Conservation (phyloP, 2,329 filamentous ascomycete genomes). For the Aureobasidium sp. region DNA sequence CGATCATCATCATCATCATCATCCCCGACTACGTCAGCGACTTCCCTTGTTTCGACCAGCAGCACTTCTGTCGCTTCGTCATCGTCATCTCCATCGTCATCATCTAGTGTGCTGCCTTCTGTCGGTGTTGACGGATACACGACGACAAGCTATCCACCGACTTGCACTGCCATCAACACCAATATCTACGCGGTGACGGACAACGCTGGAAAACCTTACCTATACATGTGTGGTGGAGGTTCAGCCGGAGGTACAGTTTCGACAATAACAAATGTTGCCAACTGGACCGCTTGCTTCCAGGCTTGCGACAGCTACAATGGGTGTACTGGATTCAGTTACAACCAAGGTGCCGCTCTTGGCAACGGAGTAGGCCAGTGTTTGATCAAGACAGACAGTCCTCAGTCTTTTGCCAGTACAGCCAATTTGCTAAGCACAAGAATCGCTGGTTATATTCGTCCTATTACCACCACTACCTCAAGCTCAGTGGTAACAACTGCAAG, state of each 20-base stretch:
- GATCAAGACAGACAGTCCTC: constrained; percentile 16
- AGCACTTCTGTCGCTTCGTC: neutral
- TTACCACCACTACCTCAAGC: neutral
- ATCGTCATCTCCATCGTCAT: neutral
- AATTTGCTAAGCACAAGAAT: constrained; percentile 15
- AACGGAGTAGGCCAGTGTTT: constrained; percentile 21
- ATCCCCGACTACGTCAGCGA: neutral
- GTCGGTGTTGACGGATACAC: constrained; percentile 16
- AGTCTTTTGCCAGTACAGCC: constrained; percentile 17
- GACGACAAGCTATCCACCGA: constrained; percentile 12
- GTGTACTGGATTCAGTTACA: constrained; percentile 23
- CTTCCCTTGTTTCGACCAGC: neutral
- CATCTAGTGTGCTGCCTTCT: neutral
- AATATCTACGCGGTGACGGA: constrained; percentile 17
- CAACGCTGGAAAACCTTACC: constrained; percentile 3
- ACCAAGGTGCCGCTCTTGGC: constrained; percentile 16
- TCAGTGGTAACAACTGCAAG: neutral
- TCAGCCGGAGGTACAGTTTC: constrained; percentile 6
- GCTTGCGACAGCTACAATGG: constrained; percentile 20
- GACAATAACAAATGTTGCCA: neutral
- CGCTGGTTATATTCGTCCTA: constrained; percentile 8
- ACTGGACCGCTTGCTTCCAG: constrained; percentile 22
- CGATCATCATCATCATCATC: neutral
- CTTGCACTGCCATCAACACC: constrained; percentile 17
- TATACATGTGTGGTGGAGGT: constrained; percentile 19